Percentiles rank a stretch among this genome's conserved stretches.
These are phyloP conservation scores for Verticillium longisporum DNA, from an alignment of 2,329 filamentous ascomycete genomes.

Conservation along the genomic window DNA sequence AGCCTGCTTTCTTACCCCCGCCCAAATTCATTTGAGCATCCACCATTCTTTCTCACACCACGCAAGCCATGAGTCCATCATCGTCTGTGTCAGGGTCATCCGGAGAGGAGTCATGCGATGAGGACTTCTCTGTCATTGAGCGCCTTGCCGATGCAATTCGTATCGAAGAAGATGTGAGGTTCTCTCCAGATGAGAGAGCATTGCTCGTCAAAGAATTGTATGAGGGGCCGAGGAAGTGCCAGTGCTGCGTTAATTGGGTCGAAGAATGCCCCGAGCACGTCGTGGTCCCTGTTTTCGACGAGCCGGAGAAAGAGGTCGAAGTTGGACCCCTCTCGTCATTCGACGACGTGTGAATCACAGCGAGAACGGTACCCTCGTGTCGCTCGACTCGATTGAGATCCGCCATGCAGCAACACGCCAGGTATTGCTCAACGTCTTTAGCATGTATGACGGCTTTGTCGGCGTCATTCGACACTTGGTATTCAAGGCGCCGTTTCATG, in stretches of 20 bases:
- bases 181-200: neutral
- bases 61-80: neutral
- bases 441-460: constrained; percentile 9
- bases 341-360: constrained; percentile 11
- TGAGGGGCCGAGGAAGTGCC: constrained; percentile 18
- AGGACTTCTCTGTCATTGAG: constrained; percentile 7
- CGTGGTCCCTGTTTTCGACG: constrained; percentile 5
- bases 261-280: constrained; percentile 14
- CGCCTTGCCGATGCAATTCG: constrained; percentile 3
- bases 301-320: neutral
- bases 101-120: neutral
- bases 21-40: neutral
- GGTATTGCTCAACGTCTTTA: constrained; percentile 14
- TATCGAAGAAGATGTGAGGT: neutral
- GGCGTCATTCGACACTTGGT: constrained; percentile 10
- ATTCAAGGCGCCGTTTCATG: constrained; percentile 13
- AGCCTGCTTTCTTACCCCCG: too few species aligned
- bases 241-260: constrained; percentile 22
- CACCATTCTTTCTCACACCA: neutral
- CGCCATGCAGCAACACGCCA: constrained; percentile 12
- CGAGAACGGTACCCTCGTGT: constrained; percentile 5
- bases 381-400: constrained; percentile 14
- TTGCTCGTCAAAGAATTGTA: constrained; percentile 17
- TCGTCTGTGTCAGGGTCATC: neutral
- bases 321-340: constrained; percentile 10